Conservation (phyloP, 139 green algal species). For the Closterium sp. region DNA sequence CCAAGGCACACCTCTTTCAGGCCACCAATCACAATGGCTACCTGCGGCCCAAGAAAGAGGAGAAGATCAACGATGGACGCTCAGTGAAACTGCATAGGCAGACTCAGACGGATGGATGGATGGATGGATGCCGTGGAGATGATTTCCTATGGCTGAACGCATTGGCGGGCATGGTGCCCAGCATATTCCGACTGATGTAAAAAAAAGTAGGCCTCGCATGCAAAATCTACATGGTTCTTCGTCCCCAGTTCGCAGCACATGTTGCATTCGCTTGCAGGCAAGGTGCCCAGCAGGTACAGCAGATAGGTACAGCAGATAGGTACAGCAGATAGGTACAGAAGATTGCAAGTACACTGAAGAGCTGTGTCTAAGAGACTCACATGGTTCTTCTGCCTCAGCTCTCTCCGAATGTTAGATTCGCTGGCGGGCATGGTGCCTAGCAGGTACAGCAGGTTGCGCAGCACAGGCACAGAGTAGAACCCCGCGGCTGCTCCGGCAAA, state of each 20-base stretch:
- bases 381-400: background rate
- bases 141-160: no score
- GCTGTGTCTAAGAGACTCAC: background rate
- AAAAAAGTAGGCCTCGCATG: no score
- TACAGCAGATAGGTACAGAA: no score
- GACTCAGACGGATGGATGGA: no score
- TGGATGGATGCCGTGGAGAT: no score
- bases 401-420: slow-evolving; percentile 14
- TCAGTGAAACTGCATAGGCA: no score
- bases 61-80: background rate
- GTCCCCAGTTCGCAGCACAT: background rate
- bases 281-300: background rate
- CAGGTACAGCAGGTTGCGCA: slow-evolving; percentile 44
- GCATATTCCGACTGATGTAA: no score
- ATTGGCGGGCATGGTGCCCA: no score
- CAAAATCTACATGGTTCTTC: background rate
- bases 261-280: background rate
- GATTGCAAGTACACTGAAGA: no score
- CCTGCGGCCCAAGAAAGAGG: background rate
- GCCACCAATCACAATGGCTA: slow-evolving; percentile 43
- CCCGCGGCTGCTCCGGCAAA: slow-evolving; percentile 32
- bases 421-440: slow-evolving; percentile 32
- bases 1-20: slow-evolving; percentile 49
- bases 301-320: background rate
- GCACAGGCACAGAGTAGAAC: slow-evolving; percentile 45